A percentile compares a stretch with the other conserved stretches of the same genome.
phyloP scores from a whole-genome alignment of 495 filamentous ascomycete genomes.

The Xylaria cubensis region DNA sequence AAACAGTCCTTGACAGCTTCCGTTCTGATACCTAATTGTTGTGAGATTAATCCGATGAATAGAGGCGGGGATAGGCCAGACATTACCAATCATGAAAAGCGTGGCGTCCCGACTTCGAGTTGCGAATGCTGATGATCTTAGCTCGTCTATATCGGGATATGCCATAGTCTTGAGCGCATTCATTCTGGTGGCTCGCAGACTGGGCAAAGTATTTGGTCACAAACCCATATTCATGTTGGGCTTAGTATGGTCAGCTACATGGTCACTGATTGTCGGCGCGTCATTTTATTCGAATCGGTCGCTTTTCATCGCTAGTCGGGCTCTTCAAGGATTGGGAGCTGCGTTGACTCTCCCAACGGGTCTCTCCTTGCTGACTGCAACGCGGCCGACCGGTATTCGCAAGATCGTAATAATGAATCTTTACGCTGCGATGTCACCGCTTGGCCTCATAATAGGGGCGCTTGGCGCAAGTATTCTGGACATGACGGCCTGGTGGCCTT shows the following conservation, averaged over 20 bases:
- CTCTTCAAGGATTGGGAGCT: constrained; percentile 60
- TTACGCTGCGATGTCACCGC: constrained; percentile 59
- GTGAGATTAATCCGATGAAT: constrained; percentile 50
- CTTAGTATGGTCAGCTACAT: constrained; percentile 67
- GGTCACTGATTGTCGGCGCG: constrained; percentile 65
- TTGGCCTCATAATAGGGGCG: constrained; percentile 51
- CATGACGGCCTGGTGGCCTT: constrained; percentile 63
- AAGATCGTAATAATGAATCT: constrained; percentile 60
- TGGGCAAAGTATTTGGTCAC: constrained; percentile 71
- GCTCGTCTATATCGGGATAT: constrained; percentile 59
- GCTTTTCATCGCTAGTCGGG: constrained; percentile 56
- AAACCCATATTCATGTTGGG: constrained; percentile 66
- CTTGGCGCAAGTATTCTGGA: constrained; percentile 58
- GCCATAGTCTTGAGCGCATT: constrained; percentile 67
- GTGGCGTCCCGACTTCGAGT: constrained; percentile 46
- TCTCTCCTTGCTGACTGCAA: constrained; percentile 53
- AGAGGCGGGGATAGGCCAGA: constrained; percentile 52
- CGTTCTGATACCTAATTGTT: constrained; percentile 40
- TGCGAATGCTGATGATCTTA: constrained; percentile 48
- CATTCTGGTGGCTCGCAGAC: constrained; percentile 61
- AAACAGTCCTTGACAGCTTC: background rate
- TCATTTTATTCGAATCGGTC: constrained; percentile 40
- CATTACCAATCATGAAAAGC: constrained; percentile 33
- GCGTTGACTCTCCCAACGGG: constrained; percentile 59
- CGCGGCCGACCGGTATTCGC: constrained; percentile 48